Evolutionary conservation across 768 basidiomycete species (phyloP), one percentile per base, ranked within the genome.

Genomic region (Leccinellum luteum): DNA sequence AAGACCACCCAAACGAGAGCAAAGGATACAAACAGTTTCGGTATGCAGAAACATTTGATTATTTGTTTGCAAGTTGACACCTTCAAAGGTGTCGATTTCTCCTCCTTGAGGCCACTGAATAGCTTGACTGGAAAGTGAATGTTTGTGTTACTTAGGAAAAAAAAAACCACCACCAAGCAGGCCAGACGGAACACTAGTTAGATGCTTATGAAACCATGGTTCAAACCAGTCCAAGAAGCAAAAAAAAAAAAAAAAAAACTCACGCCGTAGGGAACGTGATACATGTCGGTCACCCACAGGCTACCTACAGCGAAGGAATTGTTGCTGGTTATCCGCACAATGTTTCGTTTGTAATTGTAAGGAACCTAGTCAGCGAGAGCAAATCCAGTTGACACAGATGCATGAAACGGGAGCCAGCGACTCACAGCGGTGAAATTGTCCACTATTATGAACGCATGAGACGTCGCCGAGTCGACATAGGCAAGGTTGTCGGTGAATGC

Each of bases 1-100:
- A 28, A 25, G 30, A 52, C 7, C 8, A 17, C 54, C 21, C 27
- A 19, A 48, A n/a, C 1, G 23, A 43, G 19, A 15, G 31, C 48
- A 34, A 50, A 52, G 15, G 25, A 28, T 55, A 69, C 77, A 25
- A 56, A 79, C 81, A 0, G 81, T 69, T 41, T 78, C 75, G 0
- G 90, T 90, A 69, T 93, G 92, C 15, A 93, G 74, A 0, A 92
- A 82, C 79, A 88, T 84, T 67, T 89, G 87, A 60, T 87, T 90
- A 54, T 76, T 73, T 3, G 77, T 76, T 43, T 80, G 80, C 50
- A 80, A 67, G 71, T 94, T 94, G 60, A 94, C 86, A 32, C 85
- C 88, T 69, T 94, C 92, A 57, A 94, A 82, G 10, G 87, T 89
- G 69, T 94, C 92, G 59, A 89, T 87, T 67, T 90, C 87, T 27